These are phyloP conservation scores for Gonium pectorale DNA, from an alignment of 139 green algal species.

Conservation along the genomic window DNA sequence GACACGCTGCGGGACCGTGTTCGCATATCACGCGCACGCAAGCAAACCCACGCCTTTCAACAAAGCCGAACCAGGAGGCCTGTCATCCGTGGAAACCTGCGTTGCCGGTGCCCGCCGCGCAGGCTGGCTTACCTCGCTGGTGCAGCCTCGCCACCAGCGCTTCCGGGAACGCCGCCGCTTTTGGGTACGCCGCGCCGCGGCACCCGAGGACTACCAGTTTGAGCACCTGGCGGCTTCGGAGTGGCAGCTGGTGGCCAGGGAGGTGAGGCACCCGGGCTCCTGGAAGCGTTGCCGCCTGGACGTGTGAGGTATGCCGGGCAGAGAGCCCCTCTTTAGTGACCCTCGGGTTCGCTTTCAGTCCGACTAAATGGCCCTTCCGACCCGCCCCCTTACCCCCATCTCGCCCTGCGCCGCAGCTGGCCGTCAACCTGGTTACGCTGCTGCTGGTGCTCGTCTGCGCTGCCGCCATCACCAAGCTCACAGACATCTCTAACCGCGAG, in stretches of 20 bases:
- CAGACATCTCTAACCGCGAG: constrained; percentile 37
- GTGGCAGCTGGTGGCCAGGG: background rate
- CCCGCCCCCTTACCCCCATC: constrained; percentile 21
- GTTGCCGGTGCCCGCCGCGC: too few species aligned
- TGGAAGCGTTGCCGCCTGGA: too few species aligned
- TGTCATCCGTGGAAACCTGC: background rate
- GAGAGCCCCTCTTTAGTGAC: too few species aligned
- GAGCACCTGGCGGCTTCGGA: constrained; percentile 57
- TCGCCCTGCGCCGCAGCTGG: background rate
- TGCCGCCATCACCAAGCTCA: constrained; percentile 57
- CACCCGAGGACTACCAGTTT: constrained; percentile 67
- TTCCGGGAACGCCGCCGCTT: constrained; percentile 37
- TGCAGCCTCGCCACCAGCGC: background rate
- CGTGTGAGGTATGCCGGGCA: too few species aligned
- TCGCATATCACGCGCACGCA: too few species aligned
- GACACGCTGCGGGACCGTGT: too few species aligned
- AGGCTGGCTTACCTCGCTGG: constrained; percentile 48
- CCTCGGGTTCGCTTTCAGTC: too few species aligned
- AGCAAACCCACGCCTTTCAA: too few species aligned
- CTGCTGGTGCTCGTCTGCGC: constrained; percentile 42
- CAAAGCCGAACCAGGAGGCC: background rate
- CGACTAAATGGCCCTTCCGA: too few species aligned
- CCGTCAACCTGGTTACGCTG: constrained; percentile 20
- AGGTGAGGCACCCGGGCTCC: background rate
- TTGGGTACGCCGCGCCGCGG: constrained; percentile 47